These are phyloP conservation scores for Calcarisporium arbuscula DNA, from an alignment of 2,329 filamentous ascomycete genomes.

Conservation along the genomic window DNA sequence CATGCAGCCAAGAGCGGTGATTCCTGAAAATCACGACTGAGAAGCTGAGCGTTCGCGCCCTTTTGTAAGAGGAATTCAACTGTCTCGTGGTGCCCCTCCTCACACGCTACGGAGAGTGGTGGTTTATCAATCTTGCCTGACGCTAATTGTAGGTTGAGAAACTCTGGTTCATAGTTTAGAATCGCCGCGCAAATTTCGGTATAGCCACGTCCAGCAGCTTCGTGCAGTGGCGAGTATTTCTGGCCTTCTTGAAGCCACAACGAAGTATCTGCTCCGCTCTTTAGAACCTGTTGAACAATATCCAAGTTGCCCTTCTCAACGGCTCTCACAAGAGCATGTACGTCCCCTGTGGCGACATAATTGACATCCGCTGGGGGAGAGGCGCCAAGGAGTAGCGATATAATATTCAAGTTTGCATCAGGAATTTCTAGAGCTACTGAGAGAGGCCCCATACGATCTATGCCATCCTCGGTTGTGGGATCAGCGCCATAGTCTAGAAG, in stretches of 20 bases:
- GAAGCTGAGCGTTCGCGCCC: constrained; percentile 11
- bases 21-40: constrained; percentile 9
- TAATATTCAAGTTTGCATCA: constrained; percentile 1
- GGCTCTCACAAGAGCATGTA: constrained; percentile 10
- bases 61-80: constrained; percentile 13
- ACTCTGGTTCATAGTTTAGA: constrained; percentile 13
- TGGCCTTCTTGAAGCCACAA: constrained; percentile 6
- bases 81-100: constrained; percentile 6
- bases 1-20: constrained; percentile 15
- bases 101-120: constrained; percentile 13
- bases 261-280: constrained; percentile 14
- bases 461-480: constrained; percentile 16
- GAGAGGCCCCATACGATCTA: constrained; percentile 9
- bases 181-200: constrained; percentile 12
- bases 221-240: constrained; percentile 11
- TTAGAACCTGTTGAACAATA: constrained; percentile 12
- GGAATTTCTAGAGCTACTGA: constrained; percentile 7
- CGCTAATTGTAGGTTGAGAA: constrained; percentile 13
- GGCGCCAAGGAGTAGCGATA: constrained; percentile 12
- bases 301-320: constrained; percentile 5
- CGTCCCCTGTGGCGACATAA: constrained; percentile 5
- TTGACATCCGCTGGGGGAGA: constrained; percentile 11
- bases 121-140: constrained; percentile 10
- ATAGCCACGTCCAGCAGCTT: constrained; percentile 10
- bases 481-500: constrained; percentile 17